phyloP scores from a whole-genome alignment of 805 yeast species.

The Osmozyma mogii region DNA sequence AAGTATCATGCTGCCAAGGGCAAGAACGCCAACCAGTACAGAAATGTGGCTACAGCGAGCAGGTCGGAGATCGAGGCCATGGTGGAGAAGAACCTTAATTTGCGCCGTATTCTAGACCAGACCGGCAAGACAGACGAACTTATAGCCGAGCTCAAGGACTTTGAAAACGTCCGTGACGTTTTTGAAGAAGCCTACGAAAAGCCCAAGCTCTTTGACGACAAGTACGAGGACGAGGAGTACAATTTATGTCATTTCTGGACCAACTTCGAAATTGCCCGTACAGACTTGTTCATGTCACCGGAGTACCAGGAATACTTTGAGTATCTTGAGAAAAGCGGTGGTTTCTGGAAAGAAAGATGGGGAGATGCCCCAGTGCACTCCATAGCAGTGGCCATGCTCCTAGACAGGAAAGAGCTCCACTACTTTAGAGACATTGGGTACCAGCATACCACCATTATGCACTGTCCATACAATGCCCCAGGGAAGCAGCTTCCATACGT shows the following conservation, averaged over 20 bases:
- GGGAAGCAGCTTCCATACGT: slow-evolving; percentile 11
- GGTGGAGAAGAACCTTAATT: slow-evolving; percentile 21
- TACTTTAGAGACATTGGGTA: slow-evolving; percentile 93
- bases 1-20: slow-evolving; percentile 20
- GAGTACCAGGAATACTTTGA: slow-evolving; percentile 62
- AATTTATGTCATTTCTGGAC: slow-evolving; percentile 89
- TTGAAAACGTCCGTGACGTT: slow-evolving; percentile 25
- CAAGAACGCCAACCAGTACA: slow-evolving; percentile 14
- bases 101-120: slow-evolving; percentile 15
- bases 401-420: slow-evolving; percentile 66
- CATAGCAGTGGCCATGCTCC: slow-evolving; percentile 70
- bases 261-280: slow-evolving; percentile 83
- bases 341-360: slow-evolving; percentile 91
- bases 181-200: slow-evolving; percentile 27
- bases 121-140: slow-evolving; percentile 16
- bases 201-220: slow-evolving; percentile 38
- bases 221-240: slow-evolving; percentile 59
- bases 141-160: slow-evolving; percentile 7
- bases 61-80: slow-evolving; percentile 16
- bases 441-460: slow-evolving; percentile 69
- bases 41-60: slow-evolving; percentile 12
- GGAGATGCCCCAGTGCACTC: slow-evolving; percentile 97
- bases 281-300: slow-evolving; percentile 63
- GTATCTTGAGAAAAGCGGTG: slow-evolving; percentile 63
- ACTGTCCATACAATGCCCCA: slow-evolving; percentile 66